Evolutionary conservation across 2,329 filamentous ascomycete species (phyloP), one percentile per base, ranked within the genome.

Genomic region (Neofusicoccum sp.): DNA sequence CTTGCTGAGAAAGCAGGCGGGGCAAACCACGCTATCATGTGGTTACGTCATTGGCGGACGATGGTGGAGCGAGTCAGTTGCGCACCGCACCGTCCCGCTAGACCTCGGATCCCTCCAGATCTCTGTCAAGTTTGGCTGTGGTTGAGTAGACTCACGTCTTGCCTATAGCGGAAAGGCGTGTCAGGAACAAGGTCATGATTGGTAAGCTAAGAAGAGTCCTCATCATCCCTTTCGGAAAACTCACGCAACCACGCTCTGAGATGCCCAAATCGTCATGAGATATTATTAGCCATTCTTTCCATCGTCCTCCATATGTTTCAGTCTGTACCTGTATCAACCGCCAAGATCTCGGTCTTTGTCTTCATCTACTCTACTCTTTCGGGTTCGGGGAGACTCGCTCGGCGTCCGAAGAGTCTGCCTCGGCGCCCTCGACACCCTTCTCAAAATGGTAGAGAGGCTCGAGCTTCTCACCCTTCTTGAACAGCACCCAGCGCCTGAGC

Each of bases 401-500:
- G 28, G 31, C 43, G 28, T 56, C 51, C 2, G 49, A 54, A 24
- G 51, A 20, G 2, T 56, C 51, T 14, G 51, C 14, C 36, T 53
- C 48, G 6, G 30, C 58, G 30, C 47, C 43, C 38, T 53, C 59
- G n/a, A 57, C 24, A 33, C 51, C 48, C 41, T 38, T 36, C 26
- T 70, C 72, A 56, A 76, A 71, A 38, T 74, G 69, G 67, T 78
- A 78, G n/a, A 79, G 65, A 51, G 71, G 67, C 34, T 73, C 72
- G 48, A 68, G 58, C 26, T 59, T 66, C 6, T 65, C 67, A 24
- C 65, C 71, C 64, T 74, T 73, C 30, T 71, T 67, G 57, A 70
- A 70, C 14, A 79, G 68, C 16, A 80, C 61, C 45, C 76, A 78
- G 11, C 73, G 74, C 64, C 78, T 76, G 67, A 81, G 70, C 70